Evolutionary conservation across 768 basidiomycete genomes (phyloP).

Genomic region (Xerocomellus dryophilus): DNA sequence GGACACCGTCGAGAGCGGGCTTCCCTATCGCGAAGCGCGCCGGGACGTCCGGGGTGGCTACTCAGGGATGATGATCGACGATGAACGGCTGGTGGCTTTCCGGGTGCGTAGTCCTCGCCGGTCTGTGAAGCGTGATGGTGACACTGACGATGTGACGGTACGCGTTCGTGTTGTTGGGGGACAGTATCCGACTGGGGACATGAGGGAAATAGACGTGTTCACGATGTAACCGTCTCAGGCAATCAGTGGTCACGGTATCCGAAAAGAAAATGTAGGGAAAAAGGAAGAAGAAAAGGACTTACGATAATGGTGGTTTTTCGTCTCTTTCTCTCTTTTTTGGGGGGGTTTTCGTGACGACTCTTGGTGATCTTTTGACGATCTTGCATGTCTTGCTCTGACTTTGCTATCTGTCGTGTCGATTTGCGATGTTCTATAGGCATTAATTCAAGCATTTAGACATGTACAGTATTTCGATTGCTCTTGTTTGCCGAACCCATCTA

Average conservation of each 20-base stretch:
- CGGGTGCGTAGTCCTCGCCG: constrained; percentile 29
- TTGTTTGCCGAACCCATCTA: too few relatives aligned
- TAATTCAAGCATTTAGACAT: too few relatives aligned
- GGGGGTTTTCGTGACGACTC: neutral
- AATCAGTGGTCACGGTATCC: too few relatives aligned
- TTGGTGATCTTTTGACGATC: neutral
- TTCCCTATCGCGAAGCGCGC: constrained; percentile 33
- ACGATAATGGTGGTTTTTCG: neutral
- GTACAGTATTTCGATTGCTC: too few relatives aligned
- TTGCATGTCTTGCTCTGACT: neutral
- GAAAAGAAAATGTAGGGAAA: neutral
- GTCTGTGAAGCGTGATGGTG: neutral
- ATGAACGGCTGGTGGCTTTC: constrained; percentile 40
- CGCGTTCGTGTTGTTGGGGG: neutral
- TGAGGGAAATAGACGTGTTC: constrained; percentile 36
- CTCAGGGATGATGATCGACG: constrained; percentile 43
- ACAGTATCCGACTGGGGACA: constrained; percentile 28
- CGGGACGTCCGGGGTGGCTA: constrained; percentile 28
- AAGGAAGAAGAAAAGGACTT: neutral
- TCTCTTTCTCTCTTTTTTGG: neutral
- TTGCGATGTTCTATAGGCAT: too few relatives aligned
- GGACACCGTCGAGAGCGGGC: constrained; percentile 22
- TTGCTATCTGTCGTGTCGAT: too few relatives aligned
- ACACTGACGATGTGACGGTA: neutral
- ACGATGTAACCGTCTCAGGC: constrained; percentile 24